Percentiles rank a stretch among this genome's conserved stretches.
These are phyloP conservation scores for Azolla pinnata DNA, from an alignment of 75 land plant species.

Conservation along the genomic window DNA sequence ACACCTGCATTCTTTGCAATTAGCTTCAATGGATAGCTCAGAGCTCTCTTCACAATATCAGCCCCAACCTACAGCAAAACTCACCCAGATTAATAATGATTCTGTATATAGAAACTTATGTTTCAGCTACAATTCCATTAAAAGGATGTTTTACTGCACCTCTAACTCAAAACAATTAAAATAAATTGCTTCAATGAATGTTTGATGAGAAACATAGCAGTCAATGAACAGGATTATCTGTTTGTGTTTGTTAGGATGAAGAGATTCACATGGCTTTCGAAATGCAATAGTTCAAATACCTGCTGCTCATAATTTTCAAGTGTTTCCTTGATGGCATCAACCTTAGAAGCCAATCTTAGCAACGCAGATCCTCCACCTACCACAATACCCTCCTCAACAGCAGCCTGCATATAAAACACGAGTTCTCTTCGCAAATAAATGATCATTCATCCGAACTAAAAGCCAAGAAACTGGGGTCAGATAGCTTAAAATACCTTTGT, in stretches of 20 bases:
- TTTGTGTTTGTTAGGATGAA: too few species aligned
- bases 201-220: not conserved
- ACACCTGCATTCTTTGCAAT: slow-evolving; percentile 89
- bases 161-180: too few species aligned
- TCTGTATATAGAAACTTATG: too few species aligned
- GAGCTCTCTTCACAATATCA: slow-evolving; percentile 74
- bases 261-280: not conserved
- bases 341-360: slow-evolving; percentile 59
- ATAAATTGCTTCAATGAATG: too few species aligned
- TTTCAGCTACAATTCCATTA: too few species aligned
- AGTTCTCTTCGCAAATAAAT: not conserved
- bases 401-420: slow-evolving; percentile 39
- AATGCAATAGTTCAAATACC: slow-evolving; percentile 26
- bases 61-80: slow-evolving; percentile 63
- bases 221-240: not conserved
- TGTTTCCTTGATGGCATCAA: slow-evolving; percentile 56
- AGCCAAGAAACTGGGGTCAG: not conserved
- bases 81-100: too few species aligned
- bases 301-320: slow-evolving; percentile 80
- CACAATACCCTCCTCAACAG: slow-evolving; percentile 92
- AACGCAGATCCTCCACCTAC: slow-evolving; percentile 83
- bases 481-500: slow-evolving; percentile 44
- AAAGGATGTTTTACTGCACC: too few species aligned
- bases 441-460: not conserved
- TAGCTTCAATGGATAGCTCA: slow-evolving; percentile 58